These are phyloP conservation scores for Neonectria sp. DNA, from an alignment of 2,329 filamentous ascomycete genomes.

Conservation along the genomic window DNA sequence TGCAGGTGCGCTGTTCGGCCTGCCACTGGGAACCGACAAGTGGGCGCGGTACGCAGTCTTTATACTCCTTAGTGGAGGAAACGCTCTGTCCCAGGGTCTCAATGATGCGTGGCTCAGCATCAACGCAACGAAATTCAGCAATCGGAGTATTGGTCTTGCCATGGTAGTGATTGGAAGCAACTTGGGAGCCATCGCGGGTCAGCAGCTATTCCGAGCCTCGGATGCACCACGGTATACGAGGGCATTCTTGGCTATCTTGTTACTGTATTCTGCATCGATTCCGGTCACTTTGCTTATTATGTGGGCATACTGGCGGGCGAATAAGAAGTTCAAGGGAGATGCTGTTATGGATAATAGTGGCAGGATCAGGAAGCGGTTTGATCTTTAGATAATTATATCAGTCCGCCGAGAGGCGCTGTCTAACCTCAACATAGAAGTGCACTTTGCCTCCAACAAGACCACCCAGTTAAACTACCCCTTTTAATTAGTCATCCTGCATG, in stretches of 20 bases:
- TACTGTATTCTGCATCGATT: constrained; percentile 37
- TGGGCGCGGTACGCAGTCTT: constrained; percentile 41
- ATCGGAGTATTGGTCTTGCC: constrained; percentile 40
- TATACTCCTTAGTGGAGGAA: constrained; percentile 37
- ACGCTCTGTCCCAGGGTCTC: constrained; percentile 39
- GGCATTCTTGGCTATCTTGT: constrained; percentile 38
- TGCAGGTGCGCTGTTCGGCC: constrained; percentile 32
- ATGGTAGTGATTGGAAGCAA: constrained; percentile 46
- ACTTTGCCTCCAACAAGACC: too few relatives aligned
- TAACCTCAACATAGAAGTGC: too few relatives aligned
- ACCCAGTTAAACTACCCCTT: background rate
- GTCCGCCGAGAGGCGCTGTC: too few relatives aligned
- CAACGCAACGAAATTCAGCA: constrained; percentile 33
- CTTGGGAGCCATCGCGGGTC: constrained; percentile 40
- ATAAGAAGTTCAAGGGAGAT: constrained; percentile 29
- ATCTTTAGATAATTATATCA: background rate
- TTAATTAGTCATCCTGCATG: background rate
- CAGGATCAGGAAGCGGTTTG: constrained; percentile 2
- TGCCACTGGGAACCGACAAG: constrained; percentile 18
- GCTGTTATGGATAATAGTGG: background rate
- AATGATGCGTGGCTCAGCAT: constrained; percentile 47
- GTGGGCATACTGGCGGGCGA: constrained; percentile 42
- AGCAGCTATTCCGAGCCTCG: constrained; percentile 41
- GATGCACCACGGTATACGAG: constrained; percentile 40
- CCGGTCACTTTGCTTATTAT: constrained; percentile 37